Percentiles rank a stretch among this genome's conserved stretches.
phyloP scores from a whole-genome alignment of 768 basidiomycete genomes.

The Lactifluus hygrophoroides region DNA sequence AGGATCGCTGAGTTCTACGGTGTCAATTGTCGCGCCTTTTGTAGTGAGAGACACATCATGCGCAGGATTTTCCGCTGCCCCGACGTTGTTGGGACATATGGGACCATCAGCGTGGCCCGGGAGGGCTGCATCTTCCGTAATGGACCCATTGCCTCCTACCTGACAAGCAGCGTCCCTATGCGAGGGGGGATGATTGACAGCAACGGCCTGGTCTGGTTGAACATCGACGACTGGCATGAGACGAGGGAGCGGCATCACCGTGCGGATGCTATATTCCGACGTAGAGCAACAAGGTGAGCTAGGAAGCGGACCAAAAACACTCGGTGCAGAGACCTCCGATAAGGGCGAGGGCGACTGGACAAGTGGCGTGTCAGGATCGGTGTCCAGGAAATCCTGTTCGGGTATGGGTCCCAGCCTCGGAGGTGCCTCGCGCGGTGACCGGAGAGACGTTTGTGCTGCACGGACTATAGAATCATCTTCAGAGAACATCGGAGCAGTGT shows the following conservation, averaged over 20 bases:
- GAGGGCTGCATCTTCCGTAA: background rate
- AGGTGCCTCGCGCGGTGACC: background rate
- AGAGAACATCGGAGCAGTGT: background rate
- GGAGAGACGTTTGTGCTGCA: background rate
- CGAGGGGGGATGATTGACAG: background rate
- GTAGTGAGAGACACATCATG: background rate
- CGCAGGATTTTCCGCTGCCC: background rate
- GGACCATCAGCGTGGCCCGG: background rate
- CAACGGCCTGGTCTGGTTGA: background rate
- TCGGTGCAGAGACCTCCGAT: conserved; percentile 5
- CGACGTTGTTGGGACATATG: background rate
- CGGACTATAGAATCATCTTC: background rate
- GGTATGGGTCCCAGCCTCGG: background rate
- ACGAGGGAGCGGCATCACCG: background rate
- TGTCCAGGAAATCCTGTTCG: background rate
- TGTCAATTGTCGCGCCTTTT: background rate
- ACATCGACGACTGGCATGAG: background rate
- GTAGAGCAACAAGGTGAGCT: background rate
- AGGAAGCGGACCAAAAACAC: background rate
- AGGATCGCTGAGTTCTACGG: background rate
- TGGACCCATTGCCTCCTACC: background rate
- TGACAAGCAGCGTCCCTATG: background rate
- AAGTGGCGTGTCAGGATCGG: background rate
- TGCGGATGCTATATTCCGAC: background rate
- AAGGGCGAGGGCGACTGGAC: background rate